Conservation (phyloP, 2,329 filamentous ascomycete genomes). For the Cercospora beticola region DNA sequence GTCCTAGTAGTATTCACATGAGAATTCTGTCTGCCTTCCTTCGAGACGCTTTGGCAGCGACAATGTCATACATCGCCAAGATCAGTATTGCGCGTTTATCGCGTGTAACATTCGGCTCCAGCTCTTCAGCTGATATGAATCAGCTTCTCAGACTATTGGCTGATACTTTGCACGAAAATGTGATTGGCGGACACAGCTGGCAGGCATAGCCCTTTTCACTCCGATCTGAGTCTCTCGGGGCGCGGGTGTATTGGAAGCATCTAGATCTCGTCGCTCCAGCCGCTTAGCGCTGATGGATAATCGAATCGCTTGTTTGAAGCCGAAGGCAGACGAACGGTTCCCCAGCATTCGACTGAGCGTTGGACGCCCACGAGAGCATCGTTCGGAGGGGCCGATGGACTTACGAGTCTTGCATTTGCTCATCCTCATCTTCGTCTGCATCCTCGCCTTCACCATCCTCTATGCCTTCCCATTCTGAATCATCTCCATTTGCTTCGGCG, state of each 20-base stretch:
- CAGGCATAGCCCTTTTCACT: not conserved
- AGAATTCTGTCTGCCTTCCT: not conserved
- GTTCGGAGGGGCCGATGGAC: not conserved
- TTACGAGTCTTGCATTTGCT: constrained; percentile 34
- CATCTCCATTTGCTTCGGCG: constrained; percentile 44
- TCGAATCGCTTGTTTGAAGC: not conserved
- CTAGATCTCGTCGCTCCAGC: not conserved
- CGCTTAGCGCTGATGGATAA: not conserved
- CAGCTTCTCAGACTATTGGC: not conserved
- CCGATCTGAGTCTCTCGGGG: not conserved
- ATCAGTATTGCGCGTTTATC: not conserved
- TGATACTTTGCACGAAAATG: not conserved
- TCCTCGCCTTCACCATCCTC: constrained; percentile 41
- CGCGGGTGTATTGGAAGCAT: not conserved
- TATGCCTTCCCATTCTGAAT: constrained; percentile 38
- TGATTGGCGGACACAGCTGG: not conserved
- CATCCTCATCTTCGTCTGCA: constrained; percentile 34
- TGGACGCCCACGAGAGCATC: not conserved
- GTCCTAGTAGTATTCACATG: not conserved
- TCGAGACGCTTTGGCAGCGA: not conserved
- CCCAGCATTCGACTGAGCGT: not conserved
- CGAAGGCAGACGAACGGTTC: not conserved
- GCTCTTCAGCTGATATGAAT: constrained; percentile 6
- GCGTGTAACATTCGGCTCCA: constrained; percentile 6
- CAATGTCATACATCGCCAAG: not conserved